phyloP scores from a whole-genome alignment of 2,329 filamentous ascomycete species.

The Phialocephala sp. region DNA sequence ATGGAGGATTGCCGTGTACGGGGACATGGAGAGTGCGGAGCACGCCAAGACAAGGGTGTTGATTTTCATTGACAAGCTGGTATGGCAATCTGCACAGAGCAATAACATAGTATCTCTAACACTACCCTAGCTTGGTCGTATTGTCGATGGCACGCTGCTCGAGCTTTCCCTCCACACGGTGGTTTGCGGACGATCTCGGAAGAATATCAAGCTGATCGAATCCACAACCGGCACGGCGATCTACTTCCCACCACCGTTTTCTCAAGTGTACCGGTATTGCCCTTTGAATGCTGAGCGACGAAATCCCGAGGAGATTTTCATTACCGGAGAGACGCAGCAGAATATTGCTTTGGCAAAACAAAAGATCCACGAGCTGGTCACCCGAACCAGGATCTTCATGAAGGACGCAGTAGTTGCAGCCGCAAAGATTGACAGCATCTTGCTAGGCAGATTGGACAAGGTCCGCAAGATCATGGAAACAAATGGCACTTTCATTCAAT shows the following conservation, averaged over 20 bases:
- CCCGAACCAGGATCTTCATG: constrained; percentile 80
- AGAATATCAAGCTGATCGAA: constrained; percentile 98
- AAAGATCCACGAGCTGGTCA: constrained; percentile 85
- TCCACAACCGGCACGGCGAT: constrained; percentile 95
- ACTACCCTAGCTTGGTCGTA: constrained; percentile 65
- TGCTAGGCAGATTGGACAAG: constrained; percentile 91
- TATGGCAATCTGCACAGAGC: constrained; percentile 25
- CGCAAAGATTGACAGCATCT: constrained; percentile 92
- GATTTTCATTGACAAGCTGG: constrained; percentile 82
- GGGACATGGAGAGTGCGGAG: constrained; percentile 92
- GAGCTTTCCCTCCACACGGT: constrained; percentile 89
- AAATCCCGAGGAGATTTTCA: constrained; percentile 89
- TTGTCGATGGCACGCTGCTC: constrained; percentile 80
- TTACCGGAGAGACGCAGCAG: constrained; percentile 86
- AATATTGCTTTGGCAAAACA: constrained; percentile 88
- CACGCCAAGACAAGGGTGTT: constrained; percentile 95
- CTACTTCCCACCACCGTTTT: constrained; percentile 96
- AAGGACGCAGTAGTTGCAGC: constrained; percentile 91
- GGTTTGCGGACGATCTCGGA: constrained; percentile 89
- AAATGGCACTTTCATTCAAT: constrained; percentile 93
- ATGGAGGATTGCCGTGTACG: constrained; percentile 92
- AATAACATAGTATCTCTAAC: constrained; percentile 44
- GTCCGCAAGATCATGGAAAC: constrained; percentile 97
- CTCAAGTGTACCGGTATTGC: constrained; percentile 87
- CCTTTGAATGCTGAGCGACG: constrained; percentile 81